Evolutionary conservation across 176 grass and related monocot genomes (phyloP).

Genomic region (Zoysia pacifica): DNA sequence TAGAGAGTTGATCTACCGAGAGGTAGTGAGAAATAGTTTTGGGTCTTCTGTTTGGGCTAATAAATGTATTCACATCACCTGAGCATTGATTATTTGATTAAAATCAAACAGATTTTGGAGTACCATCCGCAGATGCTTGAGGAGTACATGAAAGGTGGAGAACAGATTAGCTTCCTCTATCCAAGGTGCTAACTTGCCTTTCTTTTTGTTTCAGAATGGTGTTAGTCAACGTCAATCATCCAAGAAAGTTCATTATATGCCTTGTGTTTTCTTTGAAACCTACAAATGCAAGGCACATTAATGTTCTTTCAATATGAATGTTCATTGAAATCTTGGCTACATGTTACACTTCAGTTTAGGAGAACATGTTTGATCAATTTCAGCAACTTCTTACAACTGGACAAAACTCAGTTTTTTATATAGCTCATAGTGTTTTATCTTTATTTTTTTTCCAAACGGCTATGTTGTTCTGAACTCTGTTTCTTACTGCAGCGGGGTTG

Average conservation of each 20-base stretch:
- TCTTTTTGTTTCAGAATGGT: not conserved
- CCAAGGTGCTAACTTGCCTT: slow-evolving; percentile 61
- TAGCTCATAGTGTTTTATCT: not conserved
- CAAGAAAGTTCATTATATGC: not conserved
- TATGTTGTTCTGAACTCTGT: slow-evolving; percentile 29
- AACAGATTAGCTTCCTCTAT: slow-evolving; percentile 94
- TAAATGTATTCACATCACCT: not conserved
- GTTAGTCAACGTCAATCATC: not conserved
- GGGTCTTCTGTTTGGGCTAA: slow-evolving; percentile 18
- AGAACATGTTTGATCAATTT: not conserved
- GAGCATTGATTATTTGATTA: slow-evolving; percentile 42
- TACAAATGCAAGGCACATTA: not conserved
- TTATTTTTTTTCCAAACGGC: not conserved
- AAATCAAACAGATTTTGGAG: slow-evolving; percentile 87
- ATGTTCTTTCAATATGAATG: not conserved
- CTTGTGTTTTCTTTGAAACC: not conserved
- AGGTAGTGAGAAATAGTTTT: slow-evolving; percentile 53
- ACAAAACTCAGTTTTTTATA: not conserved
- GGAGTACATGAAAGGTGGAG: slow-evolving; percentile 77
- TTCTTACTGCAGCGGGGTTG: slow-evolving; percentile 69
- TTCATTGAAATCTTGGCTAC: slow-evolving; percentile 9
- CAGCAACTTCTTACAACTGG: not conserved
- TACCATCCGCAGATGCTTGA: slow-evolving; percentile 95
- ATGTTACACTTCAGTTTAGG: not conserved
- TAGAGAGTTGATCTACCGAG: slow-evolving; percentile 91